Percentiles rank a stretch among this genome's conserved stretches.
These are phyloP conservation scores for Melastoma candidum DNA, from an alignment of 441 rosid species.

Conservation along the genomic window DNA sequence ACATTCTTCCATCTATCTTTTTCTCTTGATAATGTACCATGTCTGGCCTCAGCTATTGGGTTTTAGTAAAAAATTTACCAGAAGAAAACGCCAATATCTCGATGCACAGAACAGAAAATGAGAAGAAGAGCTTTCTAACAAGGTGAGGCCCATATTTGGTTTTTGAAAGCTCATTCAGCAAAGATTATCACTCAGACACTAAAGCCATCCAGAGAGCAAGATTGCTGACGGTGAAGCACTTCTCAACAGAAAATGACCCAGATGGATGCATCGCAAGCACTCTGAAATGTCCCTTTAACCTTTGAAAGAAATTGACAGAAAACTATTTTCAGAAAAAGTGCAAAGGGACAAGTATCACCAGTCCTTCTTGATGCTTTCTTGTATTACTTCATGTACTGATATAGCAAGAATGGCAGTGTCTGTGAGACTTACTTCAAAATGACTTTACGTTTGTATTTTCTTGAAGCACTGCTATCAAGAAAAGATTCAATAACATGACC, in stretches of 20 bases:
- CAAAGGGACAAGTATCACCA: not conserved
- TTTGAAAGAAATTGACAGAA: constrained; percentile 18
- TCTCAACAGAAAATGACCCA: constrained; percentile 80
- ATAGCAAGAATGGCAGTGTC: no score
- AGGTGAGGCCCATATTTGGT: constrained; percentile 81
- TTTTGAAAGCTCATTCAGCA: constrained; percentile 50
- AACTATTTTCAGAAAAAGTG: not conserved
- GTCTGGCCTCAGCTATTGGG: no score
- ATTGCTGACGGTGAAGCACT: constrained; percentile 66
- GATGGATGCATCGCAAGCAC: constrained; percentile 64
- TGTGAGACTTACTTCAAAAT: constrained; percentile 48
- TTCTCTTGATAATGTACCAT: no score
- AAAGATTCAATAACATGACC: constrained; percentile 80
- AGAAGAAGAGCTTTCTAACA: constrained; percentile 43
- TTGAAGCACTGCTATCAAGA: constrained; percentile 60
- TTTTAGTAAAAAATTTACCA: not conserved
- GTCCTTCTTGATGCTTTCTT: no score
- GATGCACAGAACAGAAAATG: not conserved
- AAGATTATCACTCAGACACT: constrained; percentile 54
- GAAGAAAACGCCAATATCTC: not conserved
- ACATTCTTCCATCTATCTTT: no score
- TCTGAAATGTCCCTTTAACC: constrained; percentile 78
- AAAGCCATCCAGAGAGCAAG: constrained; percentile 59
- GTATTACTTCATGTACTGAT: no score
- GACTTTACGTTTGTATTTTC: constrained; percentile 63